Conservation (phyloP, 495 filamentous ascomycete genomes). For the Talaromyces liani region DNA sequence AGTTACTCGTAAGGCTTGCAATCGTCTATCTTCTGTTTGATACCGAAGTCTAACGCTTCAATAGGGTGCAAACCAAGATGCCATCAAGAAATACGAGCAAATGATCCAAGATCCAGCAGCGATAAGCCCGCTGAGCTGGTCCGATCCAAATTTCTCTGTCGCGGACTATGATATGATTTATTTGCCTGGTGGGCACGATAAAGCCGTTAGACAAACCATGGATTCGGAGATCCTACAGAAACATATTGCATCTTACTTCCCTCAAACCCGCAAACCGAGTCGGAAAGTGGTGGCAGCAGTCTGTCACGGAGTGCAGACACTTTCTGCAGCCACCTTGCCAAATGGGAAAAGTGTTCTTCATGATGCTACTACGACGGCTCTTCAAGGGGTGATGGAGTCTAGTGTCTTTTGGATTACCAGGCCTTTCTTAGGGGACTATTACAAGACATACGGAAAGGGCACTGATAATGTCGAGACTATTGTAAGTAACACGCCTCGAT, state of each 20-base stretch:
- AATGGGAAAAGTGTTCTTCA: slow-evolving; percentile 40
- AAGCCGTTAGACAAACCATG: slow-evolving; percentile 43
- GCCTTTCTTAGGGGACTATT: slow-evolving; percentile 46
- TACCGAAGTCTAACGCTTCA: slow-evolving; percentile 10
- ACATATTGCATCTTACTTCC: slow-evolving; percentile 41
- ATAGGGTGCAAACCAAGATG: slow-evolving; percentile 40
- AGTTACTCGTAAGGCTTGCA: slow-evolving; percentile 33
- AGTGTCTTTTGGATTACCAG: slow-evolving; percentile 41
- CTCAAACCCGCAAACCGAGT: slow-evolving; percentile 36
- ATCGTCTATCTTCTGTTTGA: neutral
- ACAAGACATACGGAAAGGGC: slow-evolving; percentile 48
- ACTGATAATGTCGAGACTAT: slow-evolving; percentile 41
- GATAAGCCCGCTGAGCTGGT: slow-evolving; percentile 37
- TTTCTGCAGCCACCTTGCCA: slow-evolving; percentile 32
- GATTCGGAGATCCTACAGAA: slow-evolving; percentile 41
- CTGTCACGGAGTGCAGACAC: slow-evolving; percentile 48
- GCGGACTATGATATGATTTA: slow-evolving; percentile 40
- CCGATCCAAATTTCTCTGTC: slow-evolving; percentile 36
- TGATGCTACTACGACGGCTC: slow-evolving; percentile 40
- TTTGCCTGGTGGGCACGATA: slow-evolving; percentile 49
- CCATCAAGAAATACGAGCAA: slow-evolving; percentile 29
- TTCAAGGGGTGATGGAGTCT: slow-evolving; percentile 44
- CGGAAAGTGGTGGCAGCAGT: slow-evolving; percentile 40
- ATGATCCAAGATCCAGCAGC: slow-evolving; percentile 38
- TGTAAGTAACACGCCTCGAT: slow-evolving; percentile 18